Percentiles rank a stretch among this genome's conserved stretches.
These are phyloP conservation scores for Colletotrichum cereale DNA, from an alignment of 2,329 filamentous ascomycete genomes.

Conservation along the genomic window DNA sequence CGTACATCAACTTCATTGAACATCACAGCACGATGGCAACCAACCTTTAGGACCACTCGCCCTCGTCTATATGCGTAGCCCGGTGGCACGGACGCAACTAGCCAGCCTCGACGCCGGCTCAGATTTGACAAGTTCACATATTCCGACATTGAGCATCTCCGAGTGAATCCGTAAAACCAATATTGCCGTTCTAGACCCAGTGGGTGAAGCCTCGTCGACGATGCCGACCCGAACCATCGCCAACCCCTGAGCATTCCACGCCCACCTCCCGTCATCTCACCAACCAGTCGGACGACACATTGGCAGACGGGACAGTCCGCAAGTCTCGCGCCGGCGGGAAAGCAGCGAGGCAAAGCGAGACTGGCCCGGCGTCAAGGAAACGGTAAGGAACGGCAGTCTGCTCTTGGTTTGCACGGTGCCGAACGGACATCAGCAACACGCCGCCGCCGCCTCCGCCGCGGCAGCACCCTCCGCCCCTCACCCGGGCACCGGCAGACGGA, in stretches of 20 bases:
- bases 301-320: constrained; percentile 9
- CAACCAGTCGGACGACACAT: constrained; percentile 4
- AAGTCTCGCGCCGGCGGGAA: neutral
- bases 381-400: neutral
- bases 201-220: neutral
- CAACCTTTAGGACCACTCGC: neutral
- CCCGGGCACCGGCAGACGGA: neutral
- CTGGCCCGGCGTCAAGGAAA: neutral
- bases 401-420: neutral
- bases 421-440: neutral
- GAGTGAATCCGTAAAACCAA: neutral
- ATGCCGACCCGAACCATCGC: neutral
- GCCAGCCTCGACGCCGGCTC: neutral
- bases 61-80: too few relatives aligned
- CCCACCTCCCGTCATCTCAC: constrained; percentile 30
- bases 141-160: neutral
- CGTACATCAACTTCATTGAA: neutral
- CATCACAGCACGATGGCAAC: neutral
- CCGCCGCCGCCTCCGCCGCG: too few relatives aligned
- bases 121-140: neutral
- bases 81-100: neutral
- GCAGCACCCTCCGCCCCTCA: neutral
- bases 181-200: neutral
- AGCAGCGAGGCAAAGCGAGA: neutral
- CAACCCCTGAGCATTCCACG: constrained; percentile 15